These are phyloP conservation scores for Candida frijolesensis DNA, from an alignment of 1,139 yeast species.

Conservation along the genomic window DNA sequence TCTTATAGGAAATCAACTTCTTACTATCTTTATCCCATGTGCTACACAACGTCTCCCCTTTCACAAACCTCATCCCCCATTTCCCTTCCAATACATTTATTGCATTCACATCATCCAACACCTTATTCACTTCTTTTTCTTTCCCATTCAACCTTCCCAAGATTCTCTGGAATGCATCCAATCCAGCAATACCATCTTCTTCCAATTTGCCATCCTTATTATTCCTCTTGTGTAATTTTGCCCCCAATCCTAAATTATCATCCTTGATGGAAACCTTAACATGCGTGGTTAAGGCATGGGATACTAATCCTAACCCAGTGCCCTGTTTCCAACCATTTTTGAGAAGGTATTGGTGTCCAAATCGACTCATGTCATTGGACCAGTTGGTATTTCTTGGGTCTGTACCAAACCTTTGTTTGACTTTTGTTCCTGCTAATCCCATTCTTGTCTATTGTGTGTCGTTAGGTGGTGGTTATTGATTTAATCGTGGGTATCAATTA, in stretches of 20 bases:
- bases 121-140: conserved; percentile 58
- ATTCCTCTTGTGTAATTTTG: conserved; percentile 60
- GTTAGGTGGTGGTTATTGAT: neutral
- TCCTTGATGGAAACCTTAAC: conserved; percentile 80
- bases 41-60: conserved; percentile 79
- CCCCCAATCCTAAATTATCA: conserved; percentile 85
- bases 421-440: conserved; percentile 90
- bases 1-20: conserved; percentile 26
- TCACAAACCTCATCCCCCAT: conserved; percentile 86
- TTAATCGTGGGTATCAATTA: neutral
- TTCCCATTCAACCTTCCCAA: conserved; percentile 84
- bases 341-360: conserved; percentile 84
- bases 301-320: conserved; percentile 74
- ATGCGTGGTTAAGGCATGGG: conserved; percentile 70
- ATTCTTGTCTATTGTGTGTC: conserved; percentile 27
- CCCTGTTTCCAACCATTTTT: conserved; percentile 94
- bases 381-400: conserved; percentile 96
- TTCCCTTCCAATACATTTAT: conserved; percentile 73
- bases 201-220: conserved; percentile 43
- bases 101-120: conserved; percentile 65
- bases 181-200: conserved; percentile 82
- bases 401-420: conserved; percentile 81
- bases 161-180: conserved; percentile 90
- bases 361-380: conserved; percentile 84
- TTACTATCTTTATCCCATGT: conserved; percentile 77